A percentile compares a stretch with the other conserved stretches of the same genome.
These are phyloP conservation scores for Carex kokanica DNA, from an alignment of 176 grass and related monocot genomes.

Conservation along the genomic window DNA sequence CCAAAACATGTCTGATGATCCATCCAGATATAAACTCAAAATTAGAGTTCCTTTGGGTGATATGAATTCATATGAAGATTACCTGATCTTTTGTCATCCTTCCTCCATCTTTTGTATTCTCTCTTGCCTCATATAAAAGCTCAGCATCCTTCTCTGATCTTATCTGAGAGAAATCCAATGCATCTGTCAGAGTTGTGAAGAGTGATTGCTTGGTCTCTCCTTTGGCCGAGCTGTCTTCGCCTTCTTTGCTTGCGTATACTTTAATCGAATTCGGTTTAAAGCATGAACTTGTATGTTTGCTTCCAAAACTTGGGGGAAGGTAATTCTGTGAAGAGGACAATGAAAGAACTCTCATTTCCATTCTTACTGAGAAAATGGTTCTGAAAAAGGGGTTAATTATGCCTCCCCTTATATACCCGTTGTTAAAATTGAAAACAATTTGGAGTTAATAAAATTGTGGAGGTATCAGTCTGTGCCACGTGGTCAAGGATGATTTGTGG, in stretches of 20 bases:
- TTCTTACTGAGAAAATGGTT: constrained; percentile 2
- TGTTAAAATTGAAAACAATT: not conserved
- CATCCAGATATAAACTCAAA: too few species aligned
- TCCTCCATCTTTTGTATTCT: constrained; percentile 55
- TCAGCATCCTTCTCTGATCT: constrained; percentile 77
- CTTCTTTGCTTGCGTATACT: constrained; percentile 42
- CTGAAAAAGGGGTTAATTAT: not conserved
- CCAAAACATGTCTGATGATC: too few species aligned
- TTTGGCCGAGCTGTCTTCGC: not conserved
- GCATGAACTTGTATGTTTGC: constrained; percentile 5
- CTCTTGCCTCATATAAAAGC: constrained; percentile 78
- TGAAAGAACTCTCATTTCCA: constrained; percentile 60
- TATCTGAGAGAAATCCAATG: constrained; percentile 87
- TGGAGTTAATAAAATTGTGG: constrained; percentile 11
- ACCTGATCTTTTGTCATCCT: constrained; percentile 88
- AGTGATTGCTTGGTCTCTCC: constrained; percentile 60
- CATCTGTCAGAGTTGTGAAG: constrained; percentile 74
- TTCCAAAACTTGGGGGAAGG: constrained; percentile 35
- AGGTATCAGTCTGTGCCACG: constrained; percentile 16
- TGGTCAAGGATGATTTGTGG: constrained; percentile 31
- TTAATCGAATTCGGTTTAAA: constrained; percentile 34
- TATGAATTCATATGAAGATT: not conserved
- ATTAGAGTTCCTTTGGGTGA: too few species aligned
- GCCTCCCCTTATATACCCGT: constrained; percentile 17
- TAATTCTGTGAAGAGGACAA: constrained; percentile 47